phyloP scores from a whole-genome alignment of 2,329 filamentous ascomycete genomes.

The Ophiostoma fasciatum region DNA sequence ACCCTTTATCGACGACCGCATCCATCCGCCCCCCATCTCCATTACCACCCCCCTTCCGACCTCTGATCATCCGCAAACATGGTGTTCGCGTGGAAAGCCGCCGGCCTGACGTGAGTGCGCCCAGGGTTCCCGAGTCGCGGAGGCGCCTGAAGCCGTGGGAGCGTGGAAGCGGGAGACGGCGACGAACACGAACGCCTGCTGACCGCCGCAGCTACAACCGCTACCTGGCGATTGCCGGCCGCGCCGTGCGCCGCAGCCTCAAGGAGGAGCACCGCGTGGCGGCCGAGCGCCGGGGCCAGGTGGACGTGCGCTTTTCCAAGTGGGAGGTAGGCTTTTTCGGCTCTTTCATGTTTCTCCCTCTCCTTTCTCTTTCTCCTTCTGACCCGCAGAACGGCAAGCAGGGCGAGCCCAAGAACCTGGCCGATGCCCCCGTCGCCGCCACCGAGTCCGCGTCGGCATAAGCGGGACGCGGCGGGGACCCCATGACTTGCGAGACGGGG shows the following conservation, averaged over 20 bases:
- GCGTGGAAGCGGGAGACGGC: too few species aligned
- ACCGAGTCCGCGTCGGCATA: slow-evolving; percentile 15
- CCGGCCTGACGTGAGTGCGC: slow-evolving; percentile 75
- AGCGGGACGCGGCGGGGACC: background rate
- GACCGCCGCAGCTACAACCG: slow-evolving; percentile 76
- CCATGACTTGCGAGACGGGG: background rate
- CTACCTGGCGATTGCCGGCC: slow-evolving; percentile 90
- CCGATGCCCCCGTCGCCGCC: slow-evolving; percentile 30
- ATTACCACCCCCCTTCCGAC: slow-evolving; percentile 13
- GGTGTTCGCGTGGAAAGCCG: slow-evolving; percentile 96
- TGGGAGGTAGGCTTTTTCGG: slow-evolving; percentile 77
- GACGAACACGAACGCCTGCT: slow-evolving; percentile 6
- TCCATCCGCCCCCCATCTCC: background rate
- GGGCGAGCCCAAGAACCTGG: slow-evolving; percentile 66
- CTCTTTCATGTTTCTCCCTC: too few species aligned
- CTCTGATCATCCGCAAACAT: slow-evolving; percentile 71
- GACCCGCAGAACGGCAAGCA: slow-evolving; percentile 95
- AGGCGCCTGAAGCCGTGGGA: too few species aligned
- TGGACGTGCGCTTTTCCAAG: slow-evolving; percentile 81
- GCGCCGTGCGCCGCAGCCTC: slow-evolving; percentile 87
- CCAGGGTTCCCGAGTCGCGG: too few species aligned
- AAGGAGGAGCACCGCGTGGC: slow-evolving; percentile 84
- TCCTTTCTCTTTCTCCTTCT: too few species aligned
- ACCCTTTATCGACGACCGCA: slow-evolving; percentile 14
- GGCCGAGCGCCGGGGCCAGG: slow-evolving; percentile 81